Base-by-base conservation (phyloP, 1,139 yeast genomes). In the Pichia sp. region DNA sequence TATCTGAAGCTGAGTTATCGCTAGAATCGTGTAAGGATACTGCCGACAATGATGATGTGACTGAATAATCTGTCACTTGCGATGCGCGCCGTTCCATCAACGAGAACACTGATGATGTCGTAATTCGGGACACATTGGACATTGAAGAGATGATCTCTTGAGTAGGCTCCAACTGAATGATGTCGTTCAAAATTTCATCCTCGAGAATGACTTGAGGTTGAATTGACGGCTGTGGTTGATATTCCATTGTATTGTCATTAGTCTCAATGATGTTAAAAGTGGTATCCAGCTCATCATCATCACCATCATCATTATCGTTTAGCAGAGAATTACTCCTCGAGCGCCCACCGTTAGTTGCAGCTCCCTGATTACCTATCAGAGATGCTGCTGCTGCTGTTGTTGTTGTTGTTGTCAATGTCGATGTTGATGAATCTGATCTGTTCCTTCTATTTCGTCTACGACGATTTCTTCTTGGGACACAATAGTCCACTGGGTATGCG, bases 401-500 rank as follows among this genome's bases (percentile, higher is more conserved):
- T 14, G 29, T 25, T 15, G 27, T 14, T 6, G 18, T 8, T 7
- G 16, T 25, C 16, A 16, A 14, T 14, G 8, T 3, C 4, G 17
- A 14, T 9, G 17, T 14, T 9, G 16, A 17, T 10, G 34, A 32
- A 20, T 30, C 25, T 20, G 33, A 25, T 24, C 32, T 24, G 10
- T 13, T 29, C 25, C 37, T 33, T 32, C 42, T 39, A 13, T 28
- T 33, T 10, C 36, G 20, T 17, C 32, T 27, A 15, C 38, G 32
- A 11, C 46, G 29, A 18, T 42, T 25, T 27, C 43, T 29, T 22
- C 49, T 41, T 3, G 61, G 61, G 23, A 53, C 45, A 29, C 54
- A 49, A 38, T 45, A 52, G 35, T 55, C 58, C 2, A 36, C 17
- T 4, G 58, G 58, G 9, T 39, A 33, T 6, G 40, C 29, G 9